Base-by-base conservation (phyloP, 345 rosid species). In the Dipteronia dyeriana region DNA sequence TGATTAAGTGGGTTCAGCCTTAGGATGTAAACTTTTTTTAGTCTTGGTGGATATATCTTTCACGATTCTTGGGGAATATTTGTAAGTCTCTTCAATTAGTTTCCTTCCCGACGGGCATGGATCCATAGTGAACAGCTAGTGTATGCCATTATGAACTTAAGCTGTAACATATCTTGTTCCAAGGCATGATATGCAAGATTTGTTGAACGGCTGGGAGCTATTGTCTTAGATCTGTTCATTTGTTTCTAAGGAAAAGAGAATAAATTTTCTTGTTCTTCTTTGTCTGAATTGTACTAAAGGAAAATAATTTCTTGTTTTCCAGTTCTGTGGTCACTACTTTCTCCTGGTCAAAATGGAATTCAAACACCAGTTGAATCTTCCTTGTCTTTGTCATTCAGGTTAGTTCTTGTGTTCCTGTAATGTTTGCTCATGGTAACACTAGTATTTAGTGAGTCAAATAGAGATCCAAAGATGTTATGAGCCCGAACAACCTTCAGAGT, bases 251-350 rank as follows among this genome's bases (percentile, higher is more conserved):
- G 53, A 22, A 12, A 49, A 51, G 51, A 47, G 63, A 66, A 34
- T 11, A 41, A 59, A 59, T 22, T 76, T 64, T 31, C 13, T 13
- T 7, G 53, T 56, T 26, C 31, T 51, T 43, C 38, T 61, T n/a
- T 39, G 7, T 49, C 29, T 29, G 70, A 49, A 67, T 71, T 22
- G 11, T 9, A 4, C 62, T 80, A 54, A 85, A 20, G 13, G 65
- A 63, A 20, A 66, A 1, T 65, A 11, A 53, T 26, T 66, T 71
- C 5, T 63, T 68, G 13, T 77, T 49, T 76, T 80, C 66, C 91
- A 93, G 98, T 91, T 57, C 87, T 91, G 75, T 95, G 95, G 97
- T 89, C 98, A 9, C 79, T 95, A 29, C 90, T 95, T 25, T 87
- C 97, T 66, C 90, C 95, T 45, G 84, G 83, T 66, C 86, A 88